Conservation (phyloP, 2,329 filamentous ascomycete genomes). For the Cytospora mali region DNA sequence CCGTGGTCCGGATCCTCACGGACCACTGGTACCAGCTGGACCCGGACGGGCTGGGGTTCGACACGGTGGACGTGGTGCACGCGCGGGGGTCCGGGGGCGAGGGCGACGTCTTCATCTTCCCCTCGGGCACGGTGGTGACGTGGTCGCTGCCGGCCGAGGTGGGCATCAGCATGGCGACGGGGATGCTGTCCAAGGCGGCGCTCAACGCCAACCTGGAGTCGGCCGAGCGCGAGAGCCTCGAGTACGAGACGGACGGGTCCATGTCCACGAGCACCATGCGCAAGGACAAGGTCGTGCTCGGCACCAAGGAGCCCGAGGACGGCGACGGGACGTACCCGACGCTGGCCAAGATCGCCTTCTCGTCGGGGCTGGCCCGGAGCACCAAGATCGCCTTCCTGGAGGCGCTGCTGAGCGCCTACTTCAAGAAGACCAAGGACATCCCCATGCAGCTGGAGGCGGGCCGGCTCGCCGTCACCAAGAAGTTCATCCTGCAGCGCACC, state of each 20-base stretch:
- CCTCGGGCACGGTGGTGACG: constrained; percentile 88
- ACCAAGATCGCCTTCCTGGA: constrained; percentile 95
- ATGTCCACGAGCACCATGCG: constrained; percentile 77
- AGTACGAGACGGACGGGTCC: constrained; percentile 76
- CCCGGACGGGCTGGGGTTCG: constrained; percentile 63
- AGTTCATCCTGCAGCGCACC: constrained; percentile 89
- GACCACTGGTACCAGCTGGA: constrained; percentile 64
- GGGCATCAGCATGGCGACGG: constrained; percentile 69
- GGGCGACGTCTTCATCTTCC: constrained; percentile 94
- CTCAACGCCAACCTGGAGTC: constrained; percentile 70
- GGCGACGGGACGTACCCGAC: constrained; percentile 53
- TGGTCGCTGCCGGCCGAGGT: constrained; percentile 84
- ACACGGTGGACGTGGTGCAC: constrained; percentile 64
- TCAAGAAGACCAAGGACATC: constrained; percentile 82
- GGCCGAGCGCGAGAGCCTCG: constrained; percentile 73
- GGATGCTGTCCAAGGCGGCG: constrained; percentile 74
- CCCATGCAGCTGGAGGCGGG: constrained; percentile 71
- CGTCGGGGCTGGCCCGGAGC: constrained; percentile 86
- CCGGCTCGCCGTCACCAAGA: constrained; percentile 52
- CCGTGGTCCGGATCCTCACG: constrained; percentile 59
- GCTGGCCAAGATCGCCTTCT: constrained; percentile 94
- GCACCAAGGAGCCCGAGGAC: constrained; percentile 62
- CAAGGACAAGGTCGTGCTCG: constrained; percentile 86
- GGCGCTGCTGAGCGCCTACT: constrained; percentile 78
- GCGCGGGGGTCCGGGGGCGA: constrained; percentile 62